Evolutionary conservation across 164 flowering plant species (phyloP).

Genomic region (Malania oleifera): DNA sequence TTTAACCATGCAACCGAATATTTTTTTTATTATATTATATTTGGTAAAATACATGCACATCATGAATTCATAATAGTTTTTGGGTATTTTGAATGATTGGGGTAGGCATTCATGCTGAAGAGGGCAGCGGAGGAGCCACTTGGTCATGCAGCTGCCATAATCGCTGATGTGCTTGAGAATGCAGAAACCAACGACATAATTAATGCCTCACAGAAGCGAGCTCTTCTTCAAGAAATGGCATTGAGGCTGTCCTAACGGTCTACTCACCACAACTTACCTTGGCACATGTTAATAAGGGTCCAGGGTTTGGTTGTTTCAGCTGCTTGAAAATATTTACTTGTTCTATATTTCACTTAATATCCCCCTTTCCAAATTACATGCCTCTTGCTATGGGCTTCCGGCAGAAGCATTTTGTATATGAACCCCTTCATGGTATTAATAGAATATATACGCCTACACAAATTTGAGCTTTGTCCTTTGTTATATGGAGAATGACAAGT

Average conservation of each 20-base stretch:
- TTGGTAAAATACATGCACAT: too few relatives aligned
- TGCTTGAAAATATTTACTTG: not conserved
- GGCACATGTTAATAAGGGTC: too few relatives aligned
- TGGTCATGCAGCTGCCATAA: constrained; percentile 96
- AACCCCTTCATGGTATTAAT: not conserved
- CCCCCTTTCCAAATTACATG: not conserved
- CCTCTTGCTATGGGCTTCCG: not conserved
- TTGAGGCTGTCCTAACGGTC: constrained; percentile 52
- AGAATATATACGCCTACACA: too few relatives aligned
- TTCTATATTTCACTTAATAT: too few relatives aligned
- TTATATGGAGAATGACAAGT: too few relatives aligned
- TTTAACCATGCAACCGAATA: too few relatives aligned
- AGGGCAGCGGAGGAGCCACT: constrained; percentile 93
- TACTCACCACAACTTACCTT: too few relatives aligned
- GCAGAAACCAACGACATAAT: constrained; percentile 79
- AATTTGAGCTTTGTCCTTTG: constrained; percentile 6
- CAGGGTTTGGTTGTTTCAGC: not conserved
- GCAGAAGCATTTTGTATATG: constrained; percentile 13
- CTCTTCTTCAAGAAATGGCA: constrained; percentile 97
- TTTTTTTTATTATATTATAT: too few relatives aligned
- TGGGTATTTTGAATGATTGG: not conserved
- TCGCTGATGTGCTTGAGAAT: constrained; percentile 85
- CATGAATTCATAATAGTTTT: not conserved
- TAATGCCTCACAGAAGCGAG: constrained; percentile 76
- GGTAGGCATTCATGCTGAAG: constrained; percentile 92